These are phyloP conservation scores for Pythium chondricola DNA, from an alignment of 352 stramenopile genomes.

Conservation along the genomic window DNA sequence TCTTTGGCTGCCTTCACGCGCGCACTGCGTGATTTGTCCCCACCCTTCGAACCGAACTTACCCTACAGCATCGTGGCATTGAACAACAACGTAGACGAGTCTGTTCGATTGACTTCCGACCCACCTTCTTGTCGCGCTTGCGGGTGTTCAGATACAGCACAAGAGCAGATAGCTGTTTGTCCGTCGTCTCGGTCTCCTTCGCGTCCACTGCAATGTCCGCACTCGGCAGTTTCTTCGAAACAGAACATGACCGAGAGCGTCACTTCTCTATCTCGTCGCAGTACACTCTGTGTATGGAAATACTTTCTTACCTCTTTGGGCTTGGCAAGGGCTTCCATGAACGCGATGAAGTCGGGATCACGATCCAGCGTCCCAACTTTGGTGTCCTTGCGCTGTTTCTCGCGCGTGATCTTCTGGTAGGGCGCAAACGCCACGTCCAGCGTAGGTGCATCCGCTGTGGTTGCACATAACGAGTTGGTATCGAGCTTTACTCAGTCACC, in stretches of 20 bases:
- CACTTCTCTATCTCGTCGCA: not conserved
- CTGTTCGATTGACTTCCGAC: not conserved
- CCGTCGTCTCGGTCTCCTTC: constrained; percentile 39
- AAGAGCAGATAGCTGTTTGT: constrained; percentile 67
- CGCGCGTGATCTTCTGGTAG: constrained; percentile 74
- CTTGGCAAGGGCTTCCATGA: constrained; percentile 62
- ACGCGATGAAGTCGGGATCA: constrained; percentile 66
- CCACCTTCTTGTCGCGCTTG: constrained; percentile 54
- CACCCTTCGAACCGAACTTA: constrained; percentile 21
- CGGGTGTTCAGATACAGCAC: constrained; percentile 83
- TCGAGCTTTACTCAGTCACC: constrained; percentile 2
- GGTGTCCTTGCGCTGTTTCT: constrained; percentile 75
- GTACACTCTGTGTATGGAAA: not conserved
- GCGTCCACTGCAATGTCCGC: constrained; percentile 47
- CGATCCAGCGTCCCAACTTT: constrained; percentile 70
- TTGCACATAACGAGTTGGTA: too few relatives aligned
- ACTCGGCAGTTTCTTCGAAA: constrained; percentile 78
- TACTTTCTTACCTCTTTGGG: constrained; percentile 43
- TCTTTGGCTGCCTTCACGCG: constrained; percentile 15
- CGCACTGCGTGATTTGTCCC: constrained; percentile 13
- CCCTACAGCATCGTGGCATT: too few relatives aligned
- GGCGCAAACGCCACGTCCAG: constrained; percentile 70
- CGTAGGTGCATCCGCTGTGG: too few relatives aligned
- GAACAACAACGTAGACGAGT: too few relatives aligned
- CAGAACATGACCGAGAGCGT: too few relatives aligned